Percentiles rank a stretch among this genome's conserved stretches.
phyloP scores from a whole-genome alignment of 805 yeast species.

The Torulaspora franciscae region DNA sequence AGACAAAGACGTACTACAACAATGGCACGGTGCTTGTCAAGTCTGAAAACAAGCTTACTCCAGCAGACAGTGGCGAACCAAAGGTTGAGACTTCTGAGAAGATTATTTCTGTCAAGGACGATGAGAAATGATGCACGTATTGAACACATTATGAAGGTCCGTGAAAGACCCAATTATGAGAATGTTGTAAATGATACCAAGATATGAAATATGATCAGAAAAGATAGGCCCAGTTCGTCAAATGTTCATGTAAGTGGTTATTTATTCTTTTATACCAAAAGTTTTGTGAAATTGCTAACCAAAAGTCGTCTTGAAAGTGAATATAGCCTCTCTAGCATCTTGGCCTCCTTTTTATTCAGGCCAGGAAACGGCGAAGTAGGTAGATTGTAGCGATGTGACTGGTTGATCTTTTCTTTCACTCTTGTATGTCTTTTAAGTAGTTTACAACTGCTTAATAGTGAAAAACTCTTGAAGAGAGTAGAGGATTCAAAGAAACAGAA shows the following conservation, averaged over 20 bases:
- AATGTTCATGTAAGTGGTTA: too few relatives aligned
- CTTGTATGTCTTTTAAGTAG: background rate
- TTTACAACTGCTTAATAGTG: background rate
- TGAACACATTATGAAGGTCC: background rate
- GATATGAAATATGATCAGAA: background rate
- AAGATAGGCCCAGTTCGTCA: too few relatives aligned
- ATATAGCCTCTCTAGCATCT: too few relatives aligned
- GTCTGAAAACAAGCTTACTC: slow-evolving; percentile 38
- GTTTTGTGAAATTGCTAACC: too few relatives aligned
- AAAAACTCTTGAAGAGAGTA: background rate
- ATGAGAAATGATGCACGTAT: slow-evolving; percentile 4
- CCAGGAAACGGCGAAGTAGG: too few relatives aligned
- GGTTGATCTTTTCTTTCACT: too few relatives aligned
- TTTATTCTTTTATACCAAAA: too few relatives aligned
- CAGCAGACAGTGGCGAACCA: slow-evolving; percentile 39
- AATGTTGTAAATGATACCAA: background rate
- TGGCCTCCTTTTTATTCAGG: too few relatives aligned
- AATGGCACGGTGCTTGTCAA: slow-evolving; percentile 42
- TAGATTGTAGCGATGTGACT: too few relatives aligned
- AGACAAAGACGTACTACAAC: slow-evolving; percentile 36
- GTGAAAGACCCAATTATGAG: background rate
- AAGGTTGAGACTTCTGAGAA: slow-evolving; percentile 31
- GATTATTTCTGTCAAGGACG: slow-evolving; percentile 16
- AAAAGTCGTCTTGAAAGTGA: too few relatives aligned
- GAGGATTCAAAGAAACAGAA: background rate